These are phyloP conservation scores for Gymnopilus junonius DNA, from an alignment of 768 basidiomycete species.

Conservation along the genomic window DNA sequence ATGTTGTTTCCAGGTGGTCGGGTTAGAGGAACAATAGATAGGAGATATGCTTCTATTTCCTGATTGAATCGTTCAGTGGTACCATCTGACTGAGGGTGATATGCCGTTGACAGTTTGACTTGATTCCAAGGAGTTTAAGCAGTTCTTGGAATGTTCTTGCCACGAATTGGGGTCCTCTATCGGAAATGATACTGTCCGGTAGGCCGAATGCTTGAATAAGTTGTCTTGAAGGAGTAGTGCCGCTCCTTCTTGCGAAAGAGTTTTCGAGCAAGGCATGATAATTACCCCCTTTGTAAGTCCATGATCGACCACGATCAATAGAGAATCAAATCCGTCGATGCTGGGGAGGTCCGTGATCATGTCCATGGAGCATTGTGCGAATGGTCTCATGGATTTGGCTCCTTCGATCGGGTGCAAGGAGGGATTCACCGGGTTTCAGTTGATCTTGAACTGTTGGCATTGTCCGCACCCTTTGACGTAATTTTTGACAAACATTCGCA, in stretches of 20 bases:
- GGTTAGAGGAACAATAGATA: slow-evolving; percentile 14
- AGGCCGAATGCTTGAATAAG: slow-evolving; percentile 15
- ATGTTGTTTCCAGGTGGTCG: slow-evolving; percentile 8
- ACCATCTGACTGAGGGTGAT: slow-evolving; percentile 20
- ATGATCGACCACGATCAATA: slow-evolving; percentile 31
- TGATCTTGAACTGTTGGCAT: slow-evolving; percentile 27
- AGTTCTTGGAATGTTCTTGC: slow-evolving; percentile 14
- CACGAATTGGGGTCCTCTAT: slow-evolving; percentile 18
- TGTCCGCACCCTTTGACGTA: slow-evolving; percentile 24
- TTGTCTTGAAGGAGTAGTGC: slow-evolving; percentile 4
- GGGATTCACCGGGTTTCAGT: slow-evolving; percentile 13
- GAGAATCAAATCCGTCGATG: slow-evolving; percentile 19
- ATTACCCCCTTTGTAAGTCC: slow-evolving; percentile 32
- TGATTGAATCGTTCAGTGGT: slow-evolving; percentile 25
- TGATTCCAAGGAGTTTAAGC: slow-evolving; percentile 9
- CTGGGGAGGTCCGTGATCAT: slow-evolving; percentile 19
- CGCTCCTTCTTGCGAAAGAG: slow-evolving; percentile 3
- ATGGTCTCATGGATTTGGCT: slow-evolving; percentile 6
- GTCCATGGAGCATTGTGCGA: slow-evolving; percentile 16
- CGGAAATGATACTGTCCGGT: slow-evolving; percentile 21
- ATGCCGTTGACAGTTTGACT: slow-evolving; percentile 15
- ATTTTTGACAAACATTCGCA: slow-evolving; percentile 16
- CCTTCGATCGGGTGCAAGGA: slow-evolving; percentile 9
- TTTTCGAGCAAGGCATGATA: slow-evolving; percentile 22
- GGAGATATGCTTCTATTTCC: slow-evolving; percentile 25